Conservation (phyloP, 108 stramenopile species). For the Chaetoceros tenuissimus region DNA sequence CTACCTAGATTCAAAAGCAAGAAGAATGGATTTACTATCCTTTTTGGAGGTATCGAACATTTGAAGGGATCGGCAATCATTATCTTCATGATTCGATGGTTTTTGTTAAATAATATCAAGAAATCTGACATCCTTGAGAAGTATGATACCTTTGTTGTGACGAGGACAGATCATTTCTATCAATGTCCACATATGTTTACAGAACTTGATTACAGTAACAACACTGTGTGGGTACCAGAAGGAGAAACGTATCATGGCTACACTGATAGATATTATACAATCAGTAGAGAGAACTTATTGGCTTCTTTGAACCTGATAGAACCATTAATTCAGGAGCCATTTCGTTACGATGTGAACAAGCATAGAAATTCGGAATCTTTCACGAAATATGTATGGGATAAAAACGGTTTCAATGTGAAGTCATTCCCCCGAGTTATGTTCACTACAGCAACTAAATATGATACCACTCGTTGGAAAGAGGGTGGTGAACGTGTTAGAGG, state of each 20-base stretch:
- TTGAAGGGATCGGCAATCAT: constrained; percentile 20
- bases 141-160: constrained; percentile 41
- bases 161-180: constrained; percentile 41
- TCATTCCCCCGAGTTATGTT: constrained; percentile 26
- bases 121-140: constrained; percentile 3
- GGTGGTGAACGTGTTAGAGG: too few relatives aligned
- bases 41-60: constrained; percentile 22
- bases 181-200: constrained; percentile 21
- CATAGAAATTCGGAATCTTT: constrained; percentile 28
- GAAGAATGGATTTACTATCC: not conserved
- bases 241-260: constrained; percentile 30
- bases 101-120: constrained; percentile 8
- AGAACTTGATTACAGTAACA: too few relatives aligned
- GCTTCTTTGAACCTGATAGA: constrained; percentile 24
- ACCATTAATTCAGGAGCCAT: constrained; percentile 10
- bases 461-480: constrained; percentile 20
- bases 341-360: too few relatives aligned
- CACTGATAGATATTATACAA: constrained; percentile 28
- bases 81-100: constrained; percentile 38
- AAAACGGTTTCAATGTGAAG: constrained; percentile 9
- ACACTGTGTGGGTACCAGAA: constrained; percentile 28
- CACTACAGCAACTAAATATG: constrained; percentile 15
- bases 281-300: constrained; percentile 9
- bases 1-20: constrained; percentile 3
- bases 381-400: constrained; percentile 11